A percentile compares a stretch with the other conserved stretches of the same genome.
phyloP scores from a whole-genome alignment of 108 stramenopile species.

The Schizochytrium sp. region DNA sequence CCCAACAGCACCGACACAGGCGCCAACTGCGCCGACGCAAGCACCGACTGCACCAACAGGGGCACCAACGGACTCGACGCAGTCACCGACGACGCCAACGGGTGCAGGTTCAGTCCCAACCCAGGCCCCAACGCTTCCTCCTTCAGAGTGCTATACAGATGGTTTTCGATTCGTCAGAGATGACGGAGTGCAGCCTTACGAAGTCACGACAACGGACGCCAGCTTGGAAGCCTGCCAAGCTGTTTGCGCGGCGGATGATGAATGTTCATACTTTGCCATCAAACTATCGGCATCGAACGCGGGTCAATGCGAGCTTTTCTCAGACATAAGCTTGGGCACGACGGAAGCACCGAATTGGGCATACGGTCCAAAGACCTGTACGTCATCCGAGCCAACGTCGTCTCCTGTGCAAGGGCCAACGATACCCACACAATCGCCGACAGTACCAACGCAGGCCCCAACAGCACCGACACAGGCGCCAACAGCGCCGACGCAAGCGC shows the following conservation, averaged over 20 bases:
- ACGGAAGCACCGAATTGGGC: neutral
- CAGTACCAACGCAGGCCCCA: no score
- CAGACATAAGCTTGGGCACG: neutral
- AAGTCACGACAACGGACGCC: neutral
- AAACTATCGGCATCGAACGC: neutral
- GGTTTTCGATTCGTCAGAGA: neutral
- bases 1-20: no score
- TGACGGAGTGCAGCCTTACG: neutral
- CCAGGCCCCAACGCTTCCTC: neutral
- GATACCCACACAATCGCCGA: no score
- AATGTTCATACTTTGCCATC: neutral
- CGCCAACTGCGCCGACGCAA: no score
- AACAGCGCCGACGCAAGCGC: no score
- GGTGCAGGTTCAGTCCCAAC: no score
- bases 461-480: no score
- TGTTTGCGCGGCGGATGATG: neutral
- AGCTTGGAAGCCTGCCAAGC: neutral
- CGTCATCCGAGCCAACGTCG: no score
- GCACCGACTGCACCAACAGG: no score
- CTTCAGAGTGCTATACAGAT: neutral
- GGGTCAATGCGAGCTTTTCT: neutral
- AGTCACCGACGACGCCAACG: no score
- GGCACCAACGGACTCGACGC: no score
- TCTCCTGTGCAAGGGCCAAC: no score
- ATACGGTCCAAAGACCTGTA: neutral